Evolutionary conservation across 225 moss, liverwort and hornwort species (phyloP).

Genomic region (Pseudisothecium myosuroides): DNA sequence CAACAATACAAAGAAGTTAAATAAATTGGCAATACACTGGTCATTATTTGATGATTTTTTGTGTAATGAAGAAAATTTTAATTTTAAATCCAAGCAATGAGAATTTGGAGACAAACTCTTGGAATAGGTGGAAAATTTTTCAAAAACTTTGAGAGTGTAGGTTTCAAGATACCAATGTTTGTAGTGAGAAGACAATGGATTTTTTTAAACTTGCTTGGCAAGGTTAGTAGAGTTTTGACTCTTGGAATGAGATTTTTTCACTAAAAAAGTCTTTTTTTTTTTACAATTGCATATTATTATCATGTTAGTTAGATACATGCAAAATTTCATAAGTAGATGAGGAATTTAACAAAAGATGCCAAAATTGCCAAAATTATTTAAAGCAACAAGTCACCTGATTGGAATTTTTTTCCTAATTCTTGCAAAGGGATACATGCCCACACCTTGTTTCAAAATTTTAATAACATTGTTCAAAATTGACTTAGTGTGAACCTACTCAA

Average conservation of each 20-base stretch:
- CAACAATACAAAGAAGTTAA: accelerated
- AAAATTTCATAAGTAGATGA: background rate
- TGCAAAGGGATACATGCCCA: background rate
- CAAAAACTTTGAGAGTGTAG: too few species aligned
- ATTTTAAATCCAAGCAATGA: background rate
- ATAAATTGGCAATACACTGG: background rate
- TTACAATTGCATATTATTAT: background rate
- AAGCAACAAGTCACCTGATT: accelerated
- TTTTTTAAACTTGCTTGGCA: accelerated
- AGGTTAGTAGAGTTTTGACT: background rate
- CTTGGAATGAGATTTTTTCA: background rate
- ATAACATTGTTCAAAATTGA: too few species aligned
- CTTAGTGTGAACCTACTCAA: background rate
- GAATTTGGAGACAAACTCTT: background rate
- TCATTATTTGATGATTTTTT: background rate
- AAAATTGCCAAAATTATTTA: background rate
- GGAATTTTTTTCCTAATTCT: accelerated
- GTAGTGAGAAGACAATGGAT: background rate
- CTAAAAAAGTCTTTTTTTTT: background rate
- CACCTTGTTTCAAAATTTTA: background rate
- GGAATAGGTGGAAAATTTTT: background rate
- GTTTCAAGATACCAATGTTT: background rate
- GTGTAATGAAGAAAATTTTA: accelerated
- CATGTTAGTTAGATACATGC: background rate
- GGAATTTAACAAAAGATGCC: background rate